These are phyloP conservation scores for Fusarium solani-melongenae DNA, from an alignment of 2,329 filamentous ascomycete genomes.

Conservation along the genomic window DNA sequence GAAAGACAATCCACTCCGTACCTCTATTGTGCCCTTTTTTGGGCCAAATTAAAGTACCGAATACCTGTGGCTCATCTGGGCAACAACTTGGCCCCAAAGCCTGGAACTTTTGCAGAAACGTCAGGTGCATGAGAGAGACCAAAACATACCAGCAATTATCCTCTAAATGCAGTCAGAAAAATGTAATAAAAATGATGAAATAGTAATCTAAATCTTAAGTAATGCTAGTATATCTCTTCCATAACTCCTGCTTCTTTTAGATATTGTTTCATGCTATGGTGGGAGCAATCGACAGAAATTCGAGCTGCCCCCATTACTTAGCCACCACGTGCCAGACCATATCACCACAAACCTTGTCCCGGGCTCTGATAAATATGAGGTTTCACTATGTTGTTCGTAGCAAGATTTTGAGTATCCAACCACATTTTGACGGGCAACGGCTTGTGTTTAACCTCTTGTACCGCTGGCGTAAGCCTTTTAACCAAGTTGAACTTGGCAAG, in stretches of 20 bases:
- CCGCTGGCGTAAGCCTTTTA: neutral
- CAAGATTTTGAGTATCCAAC: neutral
- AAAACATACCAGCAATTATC: neutral
- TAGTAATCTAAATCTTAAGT: neutral
- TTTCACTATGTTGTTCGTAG: neutral
- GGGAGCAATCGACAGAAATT: neutral
- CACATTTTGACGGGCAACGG: fast-evolving
- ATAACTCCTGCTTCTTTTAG: neutral
- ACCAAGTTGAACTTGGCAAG: too few species aligned
- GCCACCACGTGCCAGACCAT: neutral
- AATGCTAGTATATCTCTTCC: neutral
- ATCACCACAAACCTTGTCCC: neutral
- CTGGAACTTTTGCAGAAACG: neutral
- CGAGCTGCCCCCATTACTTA: too few species aligned
- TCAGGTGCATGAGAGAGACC: neutral
- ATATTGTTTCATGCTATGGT: neutral
- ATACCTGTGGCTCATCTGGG: neutral
- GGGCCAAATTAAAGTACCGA: neutral
- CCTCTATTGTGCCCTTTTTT: neutral
- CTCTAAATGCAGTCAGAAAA: neutral
- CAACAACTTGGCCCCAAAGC: neutral
- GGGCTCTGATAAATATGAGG: neutral
- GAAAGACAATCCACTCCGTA: neutral
- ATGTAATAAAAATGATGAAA: neutral
- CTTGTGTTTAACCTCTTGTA: neutral